Base-by-base conservation (phyloP, 2,329 filamentous ascomycete genomes). In the Ophiostoma fasciatum region DNA sequence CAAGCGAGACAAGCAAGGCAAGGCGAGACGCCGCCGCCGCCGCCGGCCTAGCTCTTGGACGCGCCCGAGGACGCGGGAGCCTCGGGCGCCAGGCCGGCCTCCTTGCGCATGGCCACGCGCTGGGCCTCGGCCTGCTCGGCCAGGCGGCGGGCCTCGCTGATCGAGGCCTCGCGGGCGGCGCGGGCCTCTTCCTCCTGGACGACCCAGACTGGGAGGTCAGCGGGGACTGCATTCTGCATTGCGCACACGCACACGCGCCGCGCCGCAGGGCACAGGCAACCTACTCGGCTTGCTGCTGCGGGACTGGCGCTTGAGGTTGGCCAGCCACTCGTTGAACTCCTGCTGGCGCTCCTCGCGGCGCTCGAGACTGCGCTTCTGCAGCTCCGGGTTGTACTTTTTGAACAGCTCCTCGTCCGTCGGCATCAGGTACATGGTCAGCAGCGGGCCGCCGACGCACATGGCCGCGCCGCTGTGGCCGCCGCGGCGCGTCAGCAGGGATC, bases 341-440 rank as follows among this genome's bases (percentile, higher is more conserved):
- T 87, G 70, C 51, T 90, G 74, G 41, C 72, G 71, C 54, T 80
- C 74, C 39, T 78, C 67, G 14, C 84, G 72, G 40, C 77, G 72
- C 56, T 87, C 85, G n/a, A 93, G 62, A 43, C 82, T 85, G 51
- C 81, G 74, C 56, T 82, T 82, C 53, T 90, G 82, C n/a, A 98
- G 70, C 23, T 96, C 90, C 1, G 88, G 88, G 57, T 88, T 96
- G 63, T 96, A 96, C 58, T 70, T 75, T 62, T 83, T 67, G 65
- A 92, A 85, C 28, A 98, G 69, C 61, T 96, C 85, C 58, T 94
- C 90, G 48, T 94, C 85, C 11, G 81, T 79, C 3, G 90, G 90
- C 31, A 71, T 71, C 31, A 92, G 62, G 56, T 76, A 93, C 59
- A 78, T 72, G 29, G 88, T 80, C 36, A 96, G 62, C 13, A 80